Percentiles rank a stretch among this genome's conserved stretches.
Evolutionary conservation across 2,329 filamentous ascomycete genomes (phyloP).

Genomic region (Boeremia exigua): DNA sequence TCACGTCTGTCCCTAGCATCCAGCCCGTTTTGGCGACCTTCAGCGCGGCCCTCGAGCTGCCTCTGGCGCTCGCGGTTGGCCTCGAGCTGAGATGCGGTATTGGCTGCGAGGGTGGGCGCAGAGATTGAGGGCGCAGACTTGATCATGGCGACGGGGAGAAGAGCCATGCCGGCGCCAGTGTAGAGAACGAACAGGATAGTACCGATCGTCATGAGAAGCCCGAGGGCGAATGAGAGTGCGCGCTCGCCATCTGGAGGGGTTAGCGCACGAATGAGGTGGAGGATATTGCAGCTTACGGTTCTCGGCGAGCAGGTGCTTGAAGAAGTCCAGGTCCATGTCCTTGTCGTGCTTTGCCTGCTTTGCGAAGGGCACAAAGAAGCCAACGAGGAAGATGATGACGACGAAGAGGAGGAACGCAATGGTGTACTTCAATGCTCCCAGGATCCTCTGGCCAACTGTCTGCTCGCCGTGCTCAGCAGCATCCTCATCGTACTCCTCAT

Average conservation of each 20-base stretch:
- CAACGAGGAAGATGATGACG: slow-evolving; percentile 83
- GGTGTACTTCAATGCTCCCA: slow-evolving; percentile 90
- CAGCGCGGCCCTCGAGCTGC: slow-evolving; percentile 85
- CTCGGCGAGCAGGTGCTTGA: slow-evolving; percentile 80
- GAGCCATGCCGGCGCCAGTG: slow-evolving; percentile 84
- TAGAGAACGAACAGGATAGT: slow-evolving; percentile 87
- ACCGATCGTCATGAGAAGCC: slow-evolving; percentile 85
- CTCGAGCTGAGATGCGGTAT: slow-evolving; percentile 79
- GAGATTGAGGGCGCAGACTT: slow-evolving; percentile 89
- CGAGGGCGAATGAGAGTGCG: slow-evolving; percentile 86
- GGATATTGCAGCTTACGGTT: slow-evolving; percentile 65
- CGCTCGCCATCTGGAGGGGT: slow-evolving; percentile 75
- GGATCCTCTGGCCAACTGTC: slow-evolving; percentile 72
- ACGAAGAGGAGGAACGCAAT: slow-evolving; percentile 81
- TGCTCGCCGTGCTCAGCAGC: slow-evolving; percentile 80
- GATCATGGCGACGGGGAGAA: slow-evolving; percentile 89
- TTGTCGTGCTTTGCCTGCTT: slow-evolving; percentile 66
- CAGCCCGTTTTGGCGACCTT: slow-evolving; percentile 75
- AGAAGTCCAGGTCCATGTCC: slow-evolving; percentile 86
- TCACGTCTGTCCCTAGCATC: slow-evolving; percentile 87
- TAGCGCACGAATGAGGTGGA: slow-evolving; percentile 14
- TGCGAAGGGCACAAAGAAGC: slow-evolving; percentile 89
- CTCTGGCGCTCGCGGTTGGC: slow-evolving; percentile 90
- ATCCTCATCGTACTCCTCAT: slow-evolving; percentile 95
- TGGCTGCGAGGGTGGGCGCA: slow-evolving; percentile 76